Evolutionary conservation across 2,329 filamentous ascomycete genomes (phyloP), one percentile per base, ranked within the genome.

Genomic region (Dothidotthia symphoricarpi): DNA sequence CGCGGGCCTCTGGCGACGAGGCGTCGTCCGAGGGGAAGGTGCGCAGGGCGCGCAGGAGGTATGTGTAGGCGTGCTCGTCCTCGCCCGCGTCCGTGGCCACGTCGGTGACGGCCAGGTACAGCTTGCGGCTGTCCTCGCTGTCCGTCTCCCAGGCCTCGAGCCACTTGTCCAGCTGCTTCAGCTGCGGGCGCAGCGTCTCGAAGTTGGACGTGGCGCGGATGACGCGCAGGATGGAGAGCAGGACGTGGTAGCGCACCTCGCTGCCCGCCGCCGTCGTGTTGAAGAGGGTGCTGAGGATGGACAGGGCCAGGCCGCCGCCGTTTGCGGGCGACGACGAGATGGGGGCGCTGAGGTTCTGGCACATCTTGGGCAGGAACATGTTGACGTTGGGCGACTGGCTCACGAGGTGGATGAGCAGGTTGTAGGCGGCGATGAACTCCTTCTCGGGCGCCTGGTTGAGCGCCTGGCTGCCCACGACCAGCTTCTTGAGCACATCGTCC

Each of bases 381-480:
- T 88, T 85, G 53, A 86, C 80, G 57, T 90, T 87, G 58, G 86
- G 81, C 43, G 89, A 88, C 72, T 95, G 88, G 60, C 88, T 78
- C 54, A 95, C 82, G 44, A 98, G 83, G 75, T 96, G 88, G 64
- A 97, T 84, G 68, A 98, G 84, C 57, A 97, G 85, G 74, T 98
- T 97, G 75, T 96, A 96, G 45, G 91, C 88, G 43, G 91, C 85
- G 45, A 88, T 90, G 68, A 96, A 93, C 71, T 97, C 91, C 79
- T 93, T 94, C 78, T 98, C 93, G 42, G 91, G 88, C 39, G 89
- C 87, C 48, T 80, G 78, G 71, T 90, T 95, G 65, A 98, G 76
- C 34, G 78, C 79, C 36, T 78, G 71, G 36, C 88, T 88, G 41
- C 86, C 86, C 53, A 83, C 81, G 45, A 97, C 87, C 51, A 98